Conservation (phyloP, 345 rosid species). For the Salix suchowensis region DNA sequence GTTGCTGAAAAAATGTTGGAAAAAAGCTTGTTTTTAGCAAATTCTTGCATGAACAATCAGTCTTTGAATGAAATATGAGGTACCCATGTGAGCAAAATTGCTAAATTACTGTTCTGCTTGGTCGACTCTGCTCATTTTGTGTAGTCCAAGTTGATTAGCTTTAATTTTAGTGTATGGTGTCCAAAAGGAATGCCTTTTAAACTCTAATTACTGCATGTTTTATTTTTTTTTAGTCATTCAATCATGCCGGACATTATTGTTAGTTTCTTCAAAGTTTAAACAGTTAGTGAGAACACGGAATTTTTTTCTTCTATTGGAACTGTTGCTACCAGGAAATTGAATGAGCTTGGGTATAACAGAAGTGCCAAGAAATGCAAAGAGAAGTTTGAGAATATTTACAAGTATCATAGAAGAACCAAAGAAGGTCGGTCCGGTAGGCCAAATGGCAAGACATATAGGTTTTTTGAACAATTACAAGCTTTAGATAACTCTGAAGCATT, state of each 20-base stretch:
- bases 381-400: constrained; percentile 30
- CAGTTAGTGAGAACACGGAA: not conserved
- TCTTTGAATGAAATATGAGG: not conserved
- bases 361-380: constrained; percentile 38
- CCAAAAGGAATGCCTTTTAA: not conserved
- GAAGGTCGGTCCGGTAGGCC: constrained; percentile 21
- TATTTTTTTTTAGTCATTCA: not conserved
- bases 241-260: constrained; percentile 10
- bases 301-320: not conserved
- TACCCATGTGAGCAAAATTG: not conserved
- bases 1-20: not conserved
- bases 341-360: constrained; percentile 23
- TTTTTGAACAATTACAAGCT: constrained; percentile 32
- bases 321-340: constrained; percentile 26
- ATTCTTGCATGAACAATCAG: not conserved
- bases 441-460: constrained; percentile 27
- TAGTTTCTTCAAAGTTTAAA: constrained; percentile 6
- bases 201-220: not conserved
- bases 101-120: not conserved
- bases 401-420: constrained; percentile 35
- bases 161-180: not conserved
- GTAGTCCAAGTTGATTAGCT: not conserved
- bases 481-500: constrained; percentile 5
- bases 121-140: not conserved
- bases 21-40: not conserved